A percentile compares a stretch with the other conserved stretches of the same genome.
phyloP scores from a whole-genome alignment of 2,329 filamentous ascomycete genomes.

The Basipetospora chlamydospora region DNA sequence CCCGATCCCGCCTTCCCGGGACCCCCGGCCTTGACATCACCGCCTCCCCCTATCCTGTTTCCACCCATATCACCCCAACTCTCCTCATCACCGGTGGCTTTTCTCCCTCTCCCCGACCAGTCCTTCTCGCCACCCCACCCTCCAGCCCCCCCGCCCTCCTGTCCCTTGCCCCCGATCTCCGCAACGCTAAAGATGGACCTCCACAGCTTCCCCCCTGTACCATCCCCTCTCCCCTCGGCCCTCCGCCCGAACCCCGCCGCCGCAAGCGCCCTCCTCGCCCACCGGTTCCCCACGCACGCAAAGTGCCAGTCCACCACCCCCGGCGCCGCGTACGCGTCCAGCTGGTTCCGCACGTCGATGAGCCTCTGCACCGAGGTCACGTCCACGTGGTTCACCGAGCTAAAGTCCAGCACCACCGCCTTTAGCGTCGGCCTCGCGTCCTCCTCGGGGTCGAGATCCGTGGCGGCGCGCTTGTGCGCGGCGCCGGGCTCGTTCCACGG shows the following conservation, averaged over 20 bases:
- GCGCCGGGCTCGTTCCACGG: slow-evolving; percentile 93
- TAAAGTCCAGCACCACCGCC: slow-evolving; percentile 89
- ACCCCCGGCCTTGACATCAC: too few species aligned
- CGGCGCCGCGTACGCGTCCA: slow-evolving; percentile 71
- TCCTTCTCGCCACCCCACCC: background rate
- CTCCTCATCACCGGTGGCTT: slow-evolving; percentile 77
- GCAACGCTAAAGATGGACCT: slow-evolving; percentile 92
- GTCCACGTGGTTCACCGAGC: slow-evolving; percentile 85
- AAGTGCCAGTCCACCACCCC: slow-evolving; percentile 89
- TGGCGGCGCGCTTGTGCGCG: slow-evolving; percentile 30
- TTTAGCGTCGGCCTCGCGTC: slow-evolving; percentile 53
- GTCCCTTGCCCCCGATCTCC: slow-evolving; percentile 44
- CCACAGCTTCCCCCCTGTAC: slow-evolving; percentile 51
- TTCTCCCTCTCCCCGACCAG: too few species aligned
- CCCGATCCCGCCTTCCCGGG: too few species aligned
- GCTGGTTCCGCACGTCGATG: slow-evolving; percentile 87
- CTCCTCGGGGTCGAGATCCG: slow-evolving; percentile 15
- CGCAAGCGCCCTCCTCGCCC: slow-evolving; percentile 83
- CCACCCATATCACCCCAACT: slow-evolving; percentile 57
- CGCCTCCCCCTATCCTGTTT: slow-evolving; percentile 59
- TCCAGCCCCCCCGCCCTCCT: slow-evolving; percentile 9
- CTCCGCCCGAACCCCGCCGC: slow-evolving; percentile 69
- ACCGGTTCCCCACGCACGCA: slow-evolving; percentile 82
- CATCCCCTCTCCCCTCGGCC: slow-evolving; percentile 15
- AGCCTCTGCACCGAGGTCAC: slow-evolving; percentile 84